Percentiles rank a stretch among this genome's conserved stretches.
Conservation (phyloP, 176 grass and related monocot species). For the Aegilops longissima region DNA sequence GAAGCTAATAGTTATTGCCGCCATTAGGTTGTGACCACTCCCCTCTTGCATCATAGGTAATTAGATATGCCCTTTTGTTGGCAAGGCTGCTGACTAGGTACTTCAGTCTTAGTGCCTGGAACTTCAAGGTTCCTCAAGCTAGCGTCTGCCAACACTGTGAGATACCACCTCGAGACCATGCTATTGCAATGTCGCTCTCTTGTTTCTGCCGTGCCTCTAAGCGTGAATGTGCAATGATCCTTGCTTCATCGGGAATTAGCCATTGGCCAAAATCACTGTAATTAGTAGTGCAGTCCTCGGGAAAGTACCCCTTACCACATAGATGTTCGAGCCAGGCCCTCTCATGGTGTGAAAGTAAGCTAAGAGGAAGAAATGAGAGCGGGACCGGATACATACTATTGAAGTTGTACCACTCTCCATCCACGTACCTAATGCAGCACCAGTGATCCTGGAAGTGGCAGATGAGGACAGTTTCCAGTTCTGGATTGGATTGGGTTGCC, state of each 20-base stretch:
- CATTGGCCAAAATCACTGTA: constrained; percentile 41
- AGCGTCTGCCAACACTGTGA: not conserved
- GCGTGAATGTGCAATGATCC: constrained; percentile 36
- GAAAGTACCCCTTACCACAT: constrained; percentile 46
- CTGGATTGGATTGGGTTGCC: constrained; percentile 43
- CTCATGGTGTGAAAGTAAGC: constrained; percentile 52
- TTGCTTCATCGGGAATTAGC: constrained; percentile 43
- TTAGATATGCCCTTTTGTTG: too few relatives aligned
- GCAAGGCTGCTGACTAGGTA: too few relatives aligned
- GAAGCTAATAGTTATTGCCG: too few relatives aligned
- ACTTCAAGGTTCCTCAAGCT: too few relatives aligned
- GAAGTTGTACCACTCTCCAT: constrained; percentile 30
- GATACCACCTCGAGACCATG: not conserved
- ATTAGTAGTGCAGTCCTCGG: constrained; percentile 37
- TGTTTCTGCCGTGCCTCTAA: constrained; percentile 1
- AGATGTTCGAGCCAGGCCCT: constrained; percentile 47
- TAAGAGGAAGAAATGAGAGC: constrained; percentile 48
- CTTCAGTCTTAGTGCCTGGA: too few relatives aligned
- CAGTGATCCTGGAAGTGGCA: constrained; percentile 51
- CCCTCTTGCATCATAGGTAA: too few relatives aligned
- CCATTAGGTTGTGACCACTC: too few relatives aligned
- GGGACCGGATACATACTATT: constrained; percentile 17
- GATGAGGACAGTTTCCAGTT: constrained; percentile 52
- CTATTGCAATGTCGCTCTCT: not conserved
- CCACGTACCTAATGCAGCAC: constrained; percentile 53